A percentile compares a stretch with the other conserved stretches of the same genome.
Evolutionary conservation across 345 rosid genomes (phyloP).

Genomic region (Salix viminalis): DNA sequence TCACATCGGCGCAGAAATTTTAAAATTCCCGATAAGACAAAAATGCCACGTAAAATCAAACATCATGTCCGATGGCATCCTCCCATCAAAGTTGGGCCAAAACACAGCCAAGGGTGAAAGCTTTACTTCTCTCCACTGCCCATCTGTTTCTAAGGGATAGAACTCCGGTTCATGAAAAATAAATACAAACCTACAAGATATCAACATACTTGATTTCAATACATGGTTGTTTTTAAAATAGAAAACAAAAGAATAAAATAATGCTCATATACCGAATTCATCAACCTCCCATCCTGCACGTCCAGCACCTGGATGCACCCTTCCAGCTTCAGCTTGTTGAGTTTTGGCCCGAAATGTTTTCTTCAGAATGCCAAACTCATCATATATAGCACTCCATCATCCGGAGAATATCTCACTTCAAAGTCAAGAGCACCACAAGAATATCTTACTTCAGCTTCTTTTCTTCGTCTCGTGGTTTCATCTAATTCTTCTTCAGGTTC

Average conservation of each 20-base stretch:
- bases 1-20: neutral
- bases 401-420: constrained; percentile 53
- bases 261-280: constrained; percentile 57
- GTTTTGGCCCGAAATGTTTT: constrained; percentile 89
- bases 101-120: neutral
- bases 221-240: neutral
- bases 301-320: constrained; percentile 67
- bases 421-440: neutral
- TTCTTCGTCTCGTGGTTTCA: constrained; percentile 87
- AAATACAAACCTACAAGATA: neutral
- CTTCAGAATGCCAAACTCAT: constrained; percentile 97
- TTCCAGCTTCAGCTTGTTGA: constrained; percentile 65
- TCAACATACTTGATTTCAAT: neutral
- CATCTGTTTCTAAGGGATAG: neutral
- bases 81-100: neutral
- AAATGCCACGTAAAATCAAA: neutral
- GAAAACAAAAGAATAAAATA: neutral
- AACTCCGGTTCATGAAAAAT: neutral
- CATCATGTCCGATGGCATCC: neutral
- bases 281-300: constrained; percentile 99
- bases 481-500: constrained; percentile 97
- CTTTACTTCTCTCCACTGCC: neutral
- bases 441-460: constrained; percentile 76
- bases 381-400: constrained; percentile 93
- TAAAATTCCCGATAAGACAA: neutral